Percentiles rank a stretch among this genome's conserved stretches.
Conservation (phyloP, 2,329 filamentous ascomycete species). For the Moelleriella libera region DNA sequence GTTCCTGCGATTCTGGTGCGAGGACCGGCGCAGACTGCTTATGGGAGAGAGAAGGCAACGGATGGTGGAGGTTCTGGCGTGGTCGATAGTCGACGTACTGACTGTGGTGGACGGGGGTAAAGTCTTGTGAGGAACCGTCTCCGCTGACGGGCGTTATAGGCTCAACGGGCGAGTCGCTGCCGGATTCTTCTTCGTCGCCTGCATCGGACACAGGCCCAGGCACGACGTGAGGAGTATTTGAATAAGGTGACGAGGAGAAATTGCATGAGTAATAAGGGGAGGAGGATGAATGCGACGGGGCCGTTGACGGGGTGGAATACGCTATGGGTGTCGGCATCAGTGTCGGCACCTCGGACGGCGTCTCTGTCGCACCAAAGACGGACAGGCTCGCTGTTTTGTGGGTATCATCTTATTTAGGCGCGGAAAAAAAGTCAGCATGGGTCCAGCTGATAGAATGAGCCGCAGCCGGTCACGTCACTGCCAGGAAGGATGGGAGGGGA, state of each 20-base stretch:
- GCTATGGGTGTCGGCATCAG: conserved; percentile 2
- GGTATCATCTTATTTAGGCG: not conserved
- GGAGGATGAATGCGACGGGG: conserved; percentile 1
- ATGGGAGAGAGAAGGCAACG: not conserved
- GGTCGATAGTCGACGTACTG: conserved; percentile 18
- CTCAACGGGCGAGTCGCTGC: conserved; percentile 44
- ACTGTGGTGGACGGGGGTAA: conserved; percentile 25
- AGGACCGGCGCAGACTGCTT: not conserved
- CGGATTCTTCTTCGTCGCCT: conserved; percentile 41
- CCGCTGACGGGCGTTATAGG: conserved; percentile 48
- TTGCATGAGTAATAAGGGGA: conserved; percentile 7
- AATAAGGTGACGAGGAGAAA: conserved; percentile 25
- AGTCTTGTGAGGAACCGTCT: conserved; percentile 39
- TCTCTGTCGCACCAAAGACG: conserved; percentile 1
- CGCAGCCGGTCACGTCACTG: conserved; percentile 8
- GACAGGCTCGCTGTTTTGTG: conserved; percentile 2
- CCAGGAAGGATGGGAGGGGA: conserved; percentile 2
- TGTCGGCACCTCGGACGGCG: conserved; percentile 3
- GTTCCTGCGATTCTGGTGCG: not conserved
- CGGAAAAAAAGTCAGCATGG: conserved; percentile 5
- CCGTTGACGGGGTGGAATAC: conserved; percentile 3
- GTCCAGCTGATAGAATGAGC: conserved; percentile 1
- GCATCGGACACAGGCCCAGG: conserved; percentile 38
- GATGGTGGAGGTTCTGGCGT: conserved; percentile 10
- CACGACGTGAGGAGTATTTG: conserved; percentile 34